phyloP scores from a whole-genome alignment of 106 monocot genomes.

The Dioscorea zingiberensis region DNA sequence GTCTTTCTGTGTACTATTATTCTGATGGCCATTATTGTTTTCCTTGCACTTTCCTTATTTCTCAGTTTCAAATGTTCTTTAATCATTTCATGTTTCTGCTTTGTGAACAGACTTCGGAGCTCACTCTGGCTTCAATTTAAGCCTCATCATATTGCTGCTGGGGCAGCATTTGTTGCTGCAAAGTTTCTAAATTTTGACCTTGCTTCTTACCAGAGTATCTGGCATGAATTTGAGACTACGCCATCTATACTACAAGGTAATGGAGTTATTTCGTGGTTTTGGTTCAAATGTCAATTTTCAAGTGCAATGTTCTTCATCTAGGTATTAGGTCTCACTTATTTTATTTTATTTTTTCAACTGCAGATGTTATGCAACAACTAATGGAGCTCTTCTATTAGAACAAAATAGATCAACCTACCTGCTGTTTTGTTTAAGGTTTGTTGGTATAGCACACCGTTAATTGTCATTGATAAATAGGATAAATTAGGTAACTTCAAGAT shows the following conservation, averaged over 20 bases:
- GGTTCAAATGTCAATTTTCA: background rate
- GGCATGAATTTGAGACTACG: slow-evolving; percentile 69
- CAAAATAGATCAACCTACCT: background rate
- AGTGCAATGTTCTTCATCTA: background rate
- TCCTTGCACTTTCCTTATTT: background rate
- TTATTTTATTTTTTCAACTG: slow-evolving; percentile 18
- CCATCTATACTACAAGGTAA: slow-evolving; percentile 68
- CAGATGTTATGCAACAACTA: slow-evolving; percentile 83
- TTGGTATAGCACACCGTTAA: background rate
- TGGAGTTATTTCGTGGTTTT: background rate
- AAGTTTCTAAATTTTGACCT: slow-evolving; percentile 71
- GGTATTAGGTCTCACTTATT: background rate
- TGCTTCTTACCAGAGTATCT: slow-evolving; percentile 41
- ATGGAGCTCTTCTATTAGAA: slow-evolving; percentile 39
- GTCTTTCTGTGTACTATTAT: background rate
- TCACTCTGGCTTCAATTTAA: slow-evolving; percentile 86
- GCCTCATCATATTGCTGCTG: slow-evolving; percentile 76
- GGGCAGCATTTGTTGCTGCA: slow-evolving; percentile 53
- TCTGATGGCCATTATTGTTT: background rate
- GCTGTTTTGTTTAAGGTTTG: background rate
- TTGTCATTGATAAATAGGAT: too few species aligned
- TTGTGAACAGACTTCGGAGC: slow-evolving; percentile 32
- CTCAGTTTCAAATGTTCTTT: background rate
- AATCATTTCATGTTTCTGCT: background rate
- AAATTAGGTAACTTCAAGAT: too few species aligned